These are phyloP conservation scores for Cruciata laevipes DNA, from an alignment of 257 asterid genomes.

Conservation along the genomic window DNA sequence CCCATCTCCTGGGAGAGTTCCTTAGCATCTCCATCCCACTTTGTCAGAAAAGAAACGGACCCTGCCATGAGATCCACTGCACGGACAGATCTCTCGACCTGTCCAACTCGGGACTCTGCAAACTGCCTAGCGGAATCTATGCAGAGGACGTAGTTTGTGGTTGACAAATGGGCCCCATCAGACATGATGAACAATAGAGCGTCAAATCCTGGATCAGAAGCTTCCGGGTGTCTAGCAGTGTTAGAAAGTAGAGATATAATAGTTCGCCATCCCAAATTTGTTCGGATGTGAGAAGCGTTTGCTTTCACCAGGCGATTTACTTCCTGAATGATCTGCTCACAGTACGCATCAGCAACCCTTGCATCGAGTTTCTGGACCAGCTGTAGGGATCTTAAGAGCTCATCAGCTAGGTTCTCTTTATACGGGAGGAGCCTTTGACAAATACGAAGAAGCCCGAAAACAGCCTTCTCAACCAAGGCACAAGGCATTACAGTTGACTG, in stretches of 20 bases:
- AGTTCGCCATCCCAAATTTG: conserved; percentile 86
- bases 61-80: conserved; percentile 83
- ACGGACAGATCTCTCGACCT: conserved; percentile 66
- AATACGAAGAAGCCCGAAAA: conserved; percentile 86
- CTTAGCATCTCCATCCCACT: conserved; percentile 72
- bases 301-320: conserved; percentile 83
- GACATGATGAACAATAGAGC: conserved; percentile 75
- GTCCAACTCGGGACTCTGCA: conserved; percentile 94
- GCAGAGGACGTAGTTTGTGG: conserved; percentile 66
- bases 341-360: conserved; percentile 87
- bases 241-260: conserved; percentile 66
- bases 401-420: conserved; percentile 83
- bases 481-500: conserved; percentile 95
- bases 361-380: conserved; percentile 92
- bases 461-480: conserved; percentile 90
- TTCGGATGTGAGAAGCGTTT: conserved; percentile 63
- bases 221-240: conserved; percentile 91
- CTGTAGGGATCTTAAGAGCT: conserved; percentile 68
- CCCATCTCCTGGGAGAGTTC: conserved; percentile 77
- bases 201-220: conserved; percentile 90
- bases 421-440: conserved; percentile 90
- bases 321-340: conserved; percentile 97
- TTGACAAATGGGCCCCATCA: conserved; percentile 80
- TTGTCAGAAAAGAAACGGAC: conserved; percentile 55
- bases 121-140: conserved; percentile 83